Conservation (phyloP, 2,329 filamentous ascomycete genomes). For the Monosporascus sp. region DNA sequence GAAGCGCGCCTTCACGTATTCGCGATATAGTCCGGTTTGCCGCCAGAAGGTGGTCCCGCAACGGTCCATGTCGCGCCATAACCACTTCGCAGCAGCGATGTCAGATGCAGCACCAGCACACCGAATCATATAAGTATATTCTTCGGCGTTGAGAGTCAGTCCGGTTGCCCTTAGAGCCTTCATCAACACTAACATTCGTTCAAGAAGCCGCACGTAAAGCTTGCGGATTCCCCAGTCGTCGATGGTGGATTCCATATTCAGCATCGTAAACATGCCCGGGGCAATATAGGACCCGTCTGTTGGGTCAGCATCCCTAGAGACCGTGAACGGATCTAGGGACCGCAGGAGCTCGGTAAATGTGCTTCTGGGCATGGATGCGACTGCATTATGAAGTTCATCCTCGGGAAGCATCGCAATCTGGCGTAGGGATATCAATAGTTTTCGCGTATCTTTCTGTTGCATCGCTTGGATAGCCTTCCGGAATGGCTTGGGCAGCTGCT, state of each 20-base stretch:
- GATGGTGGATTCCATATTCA: constrained; percentile 30
- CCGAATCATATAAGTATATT: constrained; percentile 41
- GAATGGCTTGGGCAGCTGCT: constrained; percentile 7
- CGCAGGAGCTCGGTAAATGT: constrained; percentile 61
- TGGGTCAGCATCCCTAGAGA: constrained; percentile 46
- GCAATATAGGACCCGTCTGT: constrained; percentile 35
- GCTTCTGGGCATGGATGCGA: constrained; percentile 41
- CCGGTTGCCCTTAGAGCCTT: constrained; percentile 25
- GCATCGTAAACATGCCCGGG: constrained; percentile 34
- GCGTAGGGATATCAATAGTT: constrained; percentile 13
- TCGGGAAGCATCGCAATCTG: constrained; percentile 15
- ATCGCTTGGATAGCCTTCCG: constrained; percentile 14
- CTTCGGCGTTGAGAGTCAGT: constrained; percentile 28
- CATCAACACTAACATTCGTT: constrained; percentile 29
- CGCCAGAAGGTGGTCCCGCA: constrained; percentile 15
- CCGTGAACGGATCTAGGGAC: constrained; percentile 52
- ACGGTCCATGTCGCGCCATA: constrained; percentile 30
- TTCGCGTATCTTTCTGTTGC: constrained; percentile 15
- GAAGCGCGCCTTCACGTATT: constrained; percentile 45
- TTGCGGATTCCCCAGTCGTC: constrained; percentile 41
- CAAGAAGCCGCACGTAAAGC: constrained; percentile 33
- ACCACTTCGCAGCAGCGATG: constrained; percentile 23
- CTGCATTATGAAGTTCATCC: constrained; percentile 23
- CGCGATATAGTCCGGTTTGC: constrained; percentile 28
- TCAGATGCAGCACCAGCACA: constrained; percentile 43